Base-by-base conservation (phyloP, 2,329 filamentous ascomycete species). In the Hysterium pulicare region DNA sequence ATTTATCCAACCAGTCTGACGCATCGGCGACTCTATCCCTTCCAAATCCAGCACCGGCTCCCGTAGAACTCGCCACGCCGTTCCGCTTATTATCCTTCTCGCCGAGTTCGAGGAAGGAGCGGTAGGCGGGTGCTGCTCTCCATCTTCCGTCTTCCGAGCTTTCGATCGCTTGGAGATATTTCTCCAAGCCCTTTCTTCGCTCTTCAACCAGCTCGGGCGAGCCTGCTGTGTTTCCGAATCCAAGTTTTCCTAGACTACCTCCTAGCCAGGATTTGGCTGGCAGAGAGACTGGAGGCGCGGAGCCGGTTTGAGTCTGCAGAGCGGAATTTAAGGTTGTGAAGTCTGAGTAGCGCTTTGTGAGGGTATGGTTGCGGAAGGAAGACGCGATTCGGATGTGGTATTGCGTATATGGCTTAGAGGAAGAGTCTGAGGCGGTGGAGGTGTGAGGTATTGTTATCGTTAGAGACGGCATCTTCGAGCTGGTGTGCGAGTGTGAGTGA, bases 331-430 rank as follows among this genome's bases (percentile, higher is more conserved):
- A 80, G 35, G 74, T 64, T 42, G 73, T 71, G 60, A 93, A 93
- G 62, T 93, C 87, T 40, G 83, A 88, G 73, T 91, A 94, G 56
- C 87, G 85, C 68, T 90, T 91, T 58, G 83, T 81, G 4, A 90
- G 75, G 50, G 86, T 83, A 55, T 84, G 86, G 4, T 85, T 86
- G 36, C 85, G 87, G 1, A 90, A 81, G 38, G 86, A 86, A 0
- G 89, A 81, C 40, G 85, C 82, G 45, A 93, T 75, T 17, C 81
- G 83, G 65, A 90, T 84, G 64, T 87, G 87, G 73, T 90, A 91
- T 50, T 84, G 77, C 0, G 86, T 90, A 66, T 82, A 89, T 0
- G 83, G 76, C 57, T 88, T 87, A 49, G 75, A 72, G 49, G 74
- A 73, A 45, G 75, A 70, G 40, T 71, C 45, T 3, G 70, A 63